Evolutionary conservation across 768 basidiomycete species (phyloP), one percentile per base, ranked within the genome.

Genomic region (Collybiopsis confluens): DNA sequence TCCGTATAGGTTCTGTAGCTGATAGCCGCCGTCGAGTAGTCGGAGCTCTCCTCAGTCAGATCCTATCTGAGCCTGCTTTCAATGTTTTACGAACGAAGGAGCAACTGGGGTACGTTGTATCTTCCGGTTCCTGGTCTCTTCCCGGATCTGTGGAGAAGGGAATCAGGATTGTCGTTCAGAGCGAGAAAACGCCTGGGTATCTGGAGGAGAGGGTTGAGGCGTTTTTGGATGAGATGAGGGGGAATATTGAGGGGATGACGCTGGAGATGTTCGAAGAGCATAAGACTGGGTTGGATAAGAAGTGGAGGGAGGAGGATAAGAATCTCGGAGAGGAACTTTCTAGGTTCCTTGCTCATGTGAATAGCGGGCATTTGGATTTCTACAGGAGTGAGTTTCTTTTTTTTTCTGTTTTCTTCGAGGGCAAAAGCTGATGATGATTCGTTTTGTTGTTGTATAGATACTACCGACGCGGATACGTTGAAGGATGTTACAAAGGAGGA

Each of bases 71-170:
- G 61, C 96, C 95, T 1, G 81, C 89, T 9, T 99, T 98, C 70
- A 86, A 95, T 64, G 73, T 85, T 21, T 79, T 99, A 27, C 86
- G 97, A 26, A 98, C 95, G 3, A 86, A 92, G 65, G 92, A 98
- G 64, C 97, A 99, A 68, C 78, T 99, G 1, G 97, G 97, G 4
- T 99, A 99, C 66, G 78, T 97, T 40, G 95, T 97, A 33, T 80
- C 76, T 8, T 85, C 81, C 58, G 73, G 75, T 1, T 64, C 70
- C 27, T 83, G 80, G 80, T 65, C 73, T 9, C 67, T 88, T 40
- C 64, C 78, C 38, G 87, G 89, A n/a, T 73, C 80, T 2, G 84
- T 81, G 42, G 81, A 88, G 56, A 78, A 81, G 57, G 93, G 94
- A 6, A 70, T 94, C 56, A 82, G 90, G 40, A 80, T 98, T 50